Percentiles rank a stretch among this genome's conserved stretches.
Conservation (phyloP, 176 grass and related monocot species). For the Secale cereale region DNA sequence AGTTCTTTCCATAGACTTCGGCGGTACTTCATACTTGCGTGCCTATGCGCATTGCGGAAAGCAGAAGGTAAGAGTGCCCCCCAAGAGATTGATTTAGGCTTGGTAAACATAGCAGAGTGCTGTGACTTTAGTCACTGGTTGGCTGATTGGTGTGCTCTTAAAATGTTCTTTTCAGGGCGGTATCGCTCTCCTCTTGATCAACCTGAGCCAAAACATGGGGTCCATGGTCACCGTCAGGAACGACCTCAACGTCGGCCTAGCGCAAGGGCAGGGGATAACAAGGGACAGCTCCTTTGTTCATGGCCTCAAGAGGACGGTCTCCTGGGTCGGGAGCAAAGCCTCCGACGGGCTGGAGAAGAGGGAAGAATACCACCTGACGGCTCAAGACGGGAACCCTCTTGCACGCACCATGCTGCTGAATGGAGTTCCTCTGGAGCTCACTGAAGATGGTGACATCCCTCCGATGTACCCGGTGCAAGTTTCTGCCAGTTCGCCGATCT, state of each 20-base stretch:
- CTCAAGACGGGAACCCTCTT: slow-evolving; percentile 43
- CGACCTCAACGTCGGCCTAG: slow-evolving; percentile 56
- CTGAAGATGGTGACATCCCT: slow-evolving; percentile 63
- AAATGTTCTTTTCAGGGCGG: slow-evolving; percentile 48
- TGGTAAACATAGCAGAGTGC: background rate
- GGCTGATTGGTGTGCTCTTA: background rate
- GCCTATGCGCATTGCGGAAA: slow-evolving; percentile 86
- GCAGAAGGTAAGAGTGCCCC: slow-evolving; percentile 40
- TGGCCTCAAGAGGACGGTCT: slow-evolving; percentile 74
- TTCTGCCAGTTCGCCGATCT: slow-evolving; percentile 52
- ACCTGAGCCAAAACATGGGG: slow-evolving; percentile 57
- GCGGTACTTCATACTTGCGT: slow-evolving; percentile 73
- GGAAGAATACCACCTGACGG: slow-evolving; percentile 82
- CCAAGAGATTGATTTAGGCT: background rate
- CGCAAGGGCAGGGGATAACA: slow-evolving; percentile 50
- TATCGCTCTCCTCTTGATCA: slow-evolving; percentile 73
- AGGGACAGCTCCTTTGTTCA: slow-evolving; percentile 51
- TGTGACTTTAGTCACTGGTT: background rate
- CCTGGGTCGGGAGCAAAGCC: slow-evolving; percentile 81
- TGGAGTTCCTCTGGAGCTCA: slow-evolving; percentile 70
- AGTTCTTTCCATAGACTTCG: slow-evolving; percentile 70
- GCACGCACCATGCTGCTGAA: slow-evolving; percentile 79
- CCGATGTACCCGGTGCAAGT: slow-evolving; percentile 43
- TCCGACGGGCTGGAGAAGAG: slow-evolving; percentile 54
- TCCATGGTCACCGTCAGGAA: slow-evolving; percentile 69